phyloP scores from a whole-genome alignment of 2,329 filamentous ascomycete species.

The Fusarium odoratissimum region DNA sequence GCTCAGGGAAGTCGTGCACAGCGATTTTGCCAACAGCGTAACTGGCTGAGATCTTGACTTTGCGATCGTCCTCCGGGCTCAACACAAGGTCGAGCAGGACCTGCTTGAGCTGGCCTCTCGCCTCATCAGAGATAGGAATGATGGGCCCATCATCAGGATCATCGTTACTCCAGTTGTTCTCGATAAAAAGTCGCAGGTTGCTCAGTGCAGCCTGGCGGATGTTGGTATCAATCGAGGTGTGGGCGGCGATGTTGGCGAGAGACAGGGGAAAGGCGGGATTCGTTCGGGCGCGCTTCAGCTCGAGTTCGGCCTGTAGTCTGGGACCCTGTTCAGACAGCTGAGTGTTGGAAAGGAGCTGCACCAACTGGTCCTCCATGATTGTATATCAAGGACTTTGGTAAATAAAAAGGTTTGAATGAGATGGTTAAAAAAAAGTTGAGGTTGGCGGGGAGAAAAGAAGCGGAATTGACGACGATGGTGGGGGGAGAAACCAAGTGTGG shows the following conservation, averaged over 20 bases:
- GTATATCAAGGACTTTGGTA: slow-evolving; percentile 27
- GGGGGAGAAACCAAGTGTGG: slow-evolving; percentile 41
- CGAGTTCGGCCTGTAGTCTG: slow-evolving; percentile 87
- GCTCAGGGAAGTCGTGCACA: slow-evolving; percentile 89
- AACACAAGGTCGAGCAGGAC: slow-evolving; percentile 82
- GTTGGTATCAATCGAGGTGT: slow-evolving; percentile 76
- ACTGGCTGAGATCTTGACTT: slow-evolving; percentile 86
- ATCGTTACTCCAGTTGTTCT: slow-evolving; percentile 83
- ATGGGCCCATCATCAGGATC: slow-evolving; percentile 73
- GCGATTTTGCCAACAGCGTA: slow-evolving; percentile 93
- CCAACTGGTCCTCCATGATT: slow-evolving; percentile 90
- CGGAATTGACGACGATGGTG: slow-evolving; percentile 39
- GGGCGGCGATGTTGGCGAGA: slow-evolving; percentile 83
- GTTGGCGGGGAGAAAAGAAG: slow-evolving; percentile 41
- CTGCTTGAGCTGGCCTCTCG: slow-evolving; percentile 78
- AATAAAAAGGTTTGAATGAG: slow-evolving; percentile 13
- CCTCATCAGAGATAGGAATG: slow-evolving; percentile 76
- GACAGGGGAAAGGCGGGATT: slow-evolving; percentile 80
- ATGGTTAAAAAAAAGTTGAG: slow-evolving; percentile 29
- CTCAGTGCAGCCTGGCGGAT: slow-evolving; percentile 87
- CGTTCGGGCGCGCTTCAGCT: slow-evolving; percentile 77
- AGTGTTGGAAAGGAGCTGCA: slow-evolving; percentile 87
- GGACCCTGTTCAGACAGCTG: slow-evolving; percentile 80
- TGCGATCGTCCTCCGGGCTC: slow-evolving; percentile 79
- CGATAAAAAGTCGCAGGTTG: slow-evolving; percentile 83